Conservation (phyloP, 805 yeast species). For the Scheffersomyces amazonensis region DNA sequence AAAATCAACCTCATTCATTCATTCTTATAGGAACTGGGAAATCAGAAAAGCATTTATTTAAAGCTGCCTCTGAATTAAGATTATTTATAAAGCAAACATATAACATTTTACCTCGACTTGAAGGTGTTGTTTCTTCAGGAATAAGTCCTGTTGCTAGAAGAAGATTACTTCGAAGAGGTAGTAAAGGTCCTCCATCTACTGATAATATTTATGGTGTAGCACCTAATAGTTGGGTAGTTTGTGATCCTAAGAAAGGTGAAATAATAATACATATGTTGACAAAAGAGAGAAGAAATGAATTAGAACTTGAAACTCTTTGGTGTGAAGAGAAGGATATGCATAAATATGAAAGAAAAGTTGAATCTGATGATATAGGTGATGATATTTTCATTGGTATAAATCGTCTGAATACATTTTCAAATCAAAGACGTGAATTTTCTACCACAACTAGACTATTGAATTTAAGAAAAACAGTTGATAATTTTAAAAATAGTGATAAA, state of each 20-base stretch:
- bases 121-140: slow-evolving; percentile 68
- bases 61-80: slow-evolving; percentile 61
- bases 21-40: slow-evolving; percentile 72
- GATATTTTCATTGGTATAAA: slow-evolving; percentile 43
- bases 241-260: slow-evolving; percentile 63
- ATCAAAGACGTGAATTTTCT: not conserved
- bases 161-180: slow-evolving; percentile 47
- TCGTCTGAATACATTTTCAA: not conserved
- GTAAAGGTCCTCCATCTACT: slow-evolving; percentile 49
- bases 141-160: slow-evolving; percentile 38
- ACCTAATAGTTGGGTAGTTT: slow-evolving; percentile 79
- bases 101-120: slow-evolving; percentile 48
- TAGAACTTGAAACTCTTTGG: slow-evolving; percentile 75
- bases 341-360: slow-evolving; percentile 14
- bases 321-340: slow-evolving; percentile 38
- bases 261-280: slow-evolving; percentile 75
- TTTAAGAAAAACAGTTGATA: not conserved
- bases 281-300: slow-evolving; percentile 57
- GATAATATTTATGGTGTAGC: slow-evolving; percentile 55
- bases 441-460: not conserved
- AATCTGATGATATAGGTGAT: slow-evolving; percentile 15
- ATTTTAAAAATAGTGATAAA: not conserved
- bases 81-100: slow-evolving; percentile 51
- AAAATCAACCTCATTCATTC: slow-evolving; percentile 24
- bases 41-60: slow-evolving; percentile 70